Conservation (phyloP, 2,329 filamentous ascomycete species). For the Ophiostoma piceae region DNA sequence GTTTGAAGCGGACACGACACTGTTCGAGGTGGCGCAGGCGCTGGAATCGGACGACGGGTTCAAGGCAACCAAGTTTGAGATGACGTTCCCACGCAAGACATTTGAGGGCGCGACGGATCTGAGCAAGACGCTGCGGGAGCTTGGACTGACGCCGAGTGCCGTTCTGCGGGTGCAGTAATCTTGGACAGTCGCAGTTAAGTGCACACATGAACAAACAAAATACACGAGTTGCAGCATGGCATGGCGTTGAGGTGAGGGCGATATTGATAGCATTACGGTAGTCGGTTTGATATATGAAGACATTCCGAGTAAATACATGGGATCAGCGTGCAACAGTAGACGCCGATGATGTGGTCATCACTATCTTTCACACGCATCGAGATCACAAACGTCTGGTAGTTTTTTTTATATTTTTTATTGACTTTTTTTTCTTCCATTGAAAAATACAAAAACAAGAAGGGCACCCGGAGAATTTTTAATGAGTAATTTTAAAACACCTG, state of each 20-base stretch:
- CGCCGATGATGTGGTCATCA: too few species aligned
- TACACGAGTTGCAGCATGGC: not conserved
- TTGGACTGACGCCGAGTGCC: slow-evolving; percentile 84
- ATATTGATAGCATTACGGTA: not conserved
- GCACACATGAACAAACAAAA: not conserved
- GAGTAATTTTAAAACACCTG: slow-evolving; percentile 19
- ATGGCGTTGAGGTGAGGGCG: not conserved
- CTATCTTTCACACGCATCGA: too few species aligned
- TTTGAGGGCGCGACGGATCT: slow-evolving; percentile 68
- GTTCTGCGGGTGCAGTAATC: slow-evolving; percentile 48
- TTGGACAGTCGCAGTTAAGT: too few species aligned
- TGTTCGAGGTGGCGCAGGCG: slow-evolving; percentile 84
- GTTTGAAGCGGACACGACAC: slow-evolving; percentile 78
- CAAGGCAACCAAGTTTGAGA: slow-evolving; percentile 69
- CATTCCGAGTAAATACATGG: too few species aligned
- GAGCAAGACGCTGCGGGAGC: slow-evolving; percentile 86
- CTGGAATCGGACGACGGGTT: slow-evolving; percentile 66
- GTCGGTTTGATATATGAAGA: not conserved
- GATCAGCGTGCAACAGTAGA: too few species aligned
- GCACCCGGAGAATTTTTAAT: slow-evolving; percentile 20
- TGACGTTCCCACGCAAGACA: slow-evolving; percentile 81
- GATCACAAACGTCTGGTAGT: not conserved
- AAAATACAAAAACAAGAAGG: slow-evolving; percentile 24
- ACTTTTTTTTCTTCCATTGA: slow-evolving; percentile 21
- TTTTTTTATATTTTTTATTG: slow-evolving; percentile 23